Evolutionary conservation across 352 stramenopile species (phyloP).

Genomic region (Phytophthora fragariaefolia): DNA sequence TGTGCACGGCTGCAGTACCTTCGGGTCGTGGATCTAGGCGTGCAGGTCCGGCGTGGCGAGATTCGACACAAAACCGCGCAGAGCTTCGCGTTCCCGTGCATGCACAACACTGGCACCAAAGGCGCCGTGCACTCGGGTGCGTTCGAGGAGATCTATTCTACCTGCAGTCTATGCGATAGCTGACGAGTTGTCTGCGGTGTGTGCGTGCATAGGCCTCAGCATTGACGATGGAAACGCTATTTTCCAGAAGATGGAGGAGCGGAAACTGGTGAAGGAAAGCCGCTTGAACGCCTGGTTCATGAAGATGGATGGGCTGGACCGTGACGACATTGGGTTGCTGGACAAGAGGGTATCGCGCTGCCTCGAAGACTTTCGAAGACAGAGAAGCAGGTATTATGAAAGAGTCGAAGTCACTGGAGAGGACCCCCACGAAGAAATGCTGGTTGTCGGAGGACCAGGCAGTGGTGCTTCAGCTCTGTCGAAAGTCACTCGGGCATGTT

Average conservation of each 20-base stretch:
- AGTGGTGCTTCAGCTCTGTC: slow-evolving; percentile 8
- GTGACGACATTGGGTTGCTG: slow-evolving; percentile 55
- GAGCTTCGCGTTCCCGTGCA: slow-evolving; percentile 47
- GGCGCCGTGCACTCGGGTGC: slow-evolving; percentile 62
- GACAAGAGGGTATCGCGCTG: slow-evolving; percentile 61
- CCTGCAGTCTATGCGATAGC: no score
- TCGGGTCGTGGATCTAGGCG: slow-evolving; percentile 63
- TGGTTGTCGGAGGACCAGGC: slow-evolving; percentile 29
- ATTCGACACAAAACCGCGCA: slow-evolving; percentile 57
- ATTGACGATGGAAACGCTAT: slow-evolving; percentile 82
- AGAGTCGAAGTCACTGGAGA: slow-evolving; percentile 58
- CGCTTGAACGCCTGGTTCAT: slow-evolving; percentile 57
- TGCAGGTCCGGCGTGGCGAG: slow-evolving; percentile 80
- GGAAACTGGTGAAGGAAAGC: slow-evolving; percentile 44
- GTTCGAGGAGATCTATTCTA: not conserved
- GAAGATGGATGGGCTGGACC: slow-evolving; percentile 68
- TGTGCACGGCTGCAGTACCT: slow-evolving; percentile 54
- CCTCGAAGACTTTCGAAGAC: slow-evolving; percentile 45
- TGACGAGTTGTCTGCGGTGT: no score
- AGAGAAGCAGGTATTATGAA: slow-evolving; percentile 52
- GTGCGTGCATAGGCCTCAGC: slow-evolving; percentile 74
- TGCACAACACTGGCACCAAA: slow-evolving; percentile 71
- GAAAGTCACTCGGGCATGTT: slow-evolving; percentile 51
- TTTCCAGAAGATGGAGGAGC: slow-evolving; percentile 52
- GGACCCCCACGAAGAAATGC: slow-evolving; percentile 63